A percentile compares a stretch with the other conserved stretches of the same genome.
Evolutionary conservation across 192 early-diverging fungal species (phyloP).

Genomic region (Entophlyctis luteolus): DNA sequence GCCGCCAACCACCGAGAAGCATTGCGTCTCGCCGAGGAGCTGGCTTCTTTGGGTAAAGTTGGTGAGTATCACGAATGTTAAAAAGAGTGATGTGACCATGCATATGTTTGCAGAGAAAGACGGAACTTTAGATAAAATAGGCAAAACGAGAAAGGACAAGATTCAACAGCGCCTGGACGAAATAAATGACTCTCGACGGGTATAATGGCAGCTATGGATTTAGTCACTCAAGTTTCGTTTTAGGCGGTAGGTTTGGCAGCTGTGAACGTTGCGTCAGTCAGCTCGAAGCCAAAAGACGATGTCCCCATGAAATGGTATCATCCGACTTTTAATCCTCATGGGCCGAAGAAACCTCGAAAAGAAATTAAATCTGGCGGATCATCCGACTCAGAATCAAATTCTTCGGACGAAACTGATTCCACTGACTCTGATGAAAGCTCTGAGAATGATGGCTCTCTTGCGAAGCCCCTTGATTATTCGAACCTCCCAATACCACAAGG

Average conservation of each 20-base stretch:
- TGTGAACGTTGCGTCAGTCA: neutral
- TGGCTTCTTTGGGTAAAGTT: constrained; percentile 37
- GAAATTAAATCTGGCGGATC: too few relatives aligned
- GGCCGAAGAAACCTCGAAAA: constrained; percentile 36
- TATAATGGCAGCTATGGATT: constrained; percentile 21
- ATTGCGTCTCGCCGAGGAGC: constrained; percentile 49
- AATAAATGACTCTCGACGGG: constrained; percentile 58
- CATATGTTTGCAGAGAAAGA: constrained; percentile 34
- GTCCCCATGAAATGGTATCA: constrained; percentile 43
- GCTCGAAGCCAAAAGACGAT: constrained; percentile 15
- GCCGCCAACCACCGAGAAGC: constrained; percentile 57
- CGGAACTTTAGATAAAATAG: constrained; percentile 43
- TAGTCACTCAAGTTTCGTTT: too few relatives aligned
- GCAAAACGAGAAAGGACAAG: constrained; percentile 38
- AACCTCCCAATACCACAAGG: constrained; percentile 35
- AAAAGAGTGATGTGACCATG: neutral
- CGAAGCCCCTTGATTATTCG: neutral
- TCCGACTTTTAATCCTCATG: constrained; percentile 45
- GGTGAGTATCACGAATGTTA: constrained; percentile 36
- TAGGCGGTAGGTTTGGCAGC: neutral
- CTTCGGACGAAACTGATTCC: constrained; percentile 21
- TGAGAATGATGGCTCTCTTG: constrained; percentile 5
- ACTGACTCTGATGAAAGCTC: constrained; percentile 8
- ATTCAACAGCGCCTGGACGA: constrained; percentile 49
- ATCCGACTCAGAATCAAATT: constrained; percentile 4